phyloP scores from a whole-genome alignment of 2,329 filamentous ascomycete species.

The Aspergillus eucalypticola region DNA sequence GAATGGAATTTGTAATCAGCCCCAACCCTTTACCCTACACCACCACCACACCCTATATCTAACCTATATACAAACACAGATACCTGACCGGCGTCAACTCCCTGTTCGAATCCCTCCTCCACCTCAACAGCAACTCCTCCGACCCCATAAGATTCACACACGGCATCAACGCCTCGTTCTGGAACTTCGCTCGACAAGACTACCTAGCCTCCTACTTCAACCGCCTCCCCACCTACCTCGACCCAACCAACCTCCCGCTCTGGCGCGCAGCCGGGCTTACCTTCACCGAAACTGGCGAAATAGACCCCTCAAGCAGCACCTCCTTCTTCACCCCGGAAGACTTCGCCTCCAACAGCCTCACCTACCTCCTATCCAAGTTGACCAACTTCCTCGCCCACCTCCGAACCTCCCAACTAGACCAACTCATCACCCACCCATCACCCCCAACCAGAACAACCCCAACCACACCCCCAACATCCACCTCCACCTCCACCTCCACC shows the following conservation, averaged over 20 bases:
- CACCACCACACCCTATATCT: neutral
- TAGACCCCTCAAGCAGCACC: conserved; percentile 36
- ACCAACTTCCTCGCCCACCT: conserved; percentile 63
- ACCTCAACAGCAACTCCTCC: conserved; percentile 23
- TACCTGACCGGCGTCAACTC: conserved; percentile 63
- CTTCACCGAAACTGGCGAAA: conserved; percentile 53
- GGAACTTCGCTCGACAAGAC: conserved; percentile 65
- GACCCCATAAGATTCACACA: conserved; percentile 44
- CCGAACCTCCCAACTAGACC: conserved; percentile 50
- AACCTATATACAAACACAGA: conserved; percentile 25
- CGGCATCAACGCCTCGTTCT: conserved; percentile 60
- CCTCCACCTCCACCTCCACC: conserved; percentile 36
- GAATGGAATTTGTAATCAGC: conserved; percentile 55
- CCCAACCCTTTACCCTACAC: neutral
- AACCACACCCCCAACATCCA: conserved; percentile 37
- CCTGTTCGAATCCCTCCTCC: conserved; percentile 52
- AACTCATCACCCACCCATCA: conserved; percentile 17
- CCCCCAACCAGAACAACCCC: conserved; percentile 25
- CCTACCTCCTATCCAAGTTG: conserved; percentile 64
- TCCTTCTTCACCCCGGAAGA: conserved; percentile 54
- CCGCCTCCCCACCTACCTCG: conserved; percentile 57
- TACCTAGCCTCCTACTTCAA: conserved; percentile 64
- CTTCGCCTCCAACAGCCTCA: conserved; percentile 60
- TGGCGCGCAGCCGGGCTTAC: conserved; percentile 64
- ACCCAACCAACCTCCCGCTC: conserved; percentile 57